phyloP scores from a whole-genome alignment of 2,329 filamentous ascomycete genomes.

The Beauveria sp. region DNA sequence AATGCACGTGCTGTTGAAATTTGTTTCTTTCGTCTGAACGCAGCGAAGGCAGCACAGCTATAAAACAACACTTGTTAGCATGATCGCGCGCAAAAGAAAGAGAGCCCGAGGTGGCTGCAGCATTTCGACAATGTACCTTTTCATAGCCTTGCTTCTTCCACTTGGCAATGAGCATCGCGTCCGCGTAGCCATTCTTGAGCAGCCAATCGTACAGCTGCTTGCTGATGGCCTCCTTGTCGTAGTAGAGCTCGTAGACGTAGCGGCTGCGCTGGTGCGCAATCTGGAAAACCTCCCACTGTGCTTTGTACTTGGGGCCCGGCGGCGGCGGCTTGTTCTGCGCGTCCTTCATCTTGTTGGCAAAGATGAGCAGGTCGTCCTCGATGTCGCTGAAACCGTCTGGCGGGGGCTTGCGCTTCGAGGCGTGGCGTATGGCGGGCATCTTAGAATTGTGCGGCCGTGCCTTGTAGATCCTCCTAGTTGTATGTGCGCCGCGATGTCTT shows the following conservation, averaged over 20 bases:
- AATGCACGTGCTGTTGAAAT: constrained; percentile 96
- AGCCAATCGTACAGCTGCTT: constrained; percentile 92
- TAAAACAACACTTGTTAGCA: constrained; percentile 18
- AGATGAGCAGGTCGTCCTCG: constrained; percentile 77
- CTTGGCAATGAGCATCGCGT: constrained; percentile 92
- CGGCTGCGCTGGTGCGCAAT: constrained; percentile 86
- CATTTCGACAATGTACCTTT: constrained; percentile 53
- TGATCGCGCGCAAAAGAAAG: neutral
- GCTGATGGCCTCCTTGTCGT: constrained; percentile 92
- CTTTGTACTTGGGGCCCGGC: constrained; percentile 78
- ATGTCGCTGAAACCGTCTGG: constrained; percentile 84
- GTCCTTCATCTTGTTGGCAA: constrained; percentile 88
- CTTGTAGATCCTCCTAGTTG: neutral
- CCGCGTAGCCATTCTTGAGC: constrained; percentile 92
- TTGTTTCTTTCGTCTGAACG: constrained; percentile 99
- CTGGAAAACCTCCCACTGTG: constrained; percentile 95
- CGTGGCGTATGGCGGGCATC: constrained; percentile 73
- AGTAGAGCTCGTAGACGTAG: constrained; percentile 97
- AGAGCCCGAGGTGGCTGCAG: too few species aligned
- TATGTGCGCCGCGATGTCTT: neutral
- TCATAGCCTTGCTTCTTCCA: constrained; percentile 99
- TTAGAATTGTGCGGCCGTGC: constrained; percentile 8
- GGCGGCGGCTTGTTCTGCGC: constrained; percentile 82
- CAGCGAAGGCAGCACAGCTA: constrained; percentile 90
- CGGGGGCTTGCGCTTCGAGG: constrained; percentile 71